Base-by-base conservation (phyloP, 129 eudicot genomes). In the Logfia minima region DNA sequence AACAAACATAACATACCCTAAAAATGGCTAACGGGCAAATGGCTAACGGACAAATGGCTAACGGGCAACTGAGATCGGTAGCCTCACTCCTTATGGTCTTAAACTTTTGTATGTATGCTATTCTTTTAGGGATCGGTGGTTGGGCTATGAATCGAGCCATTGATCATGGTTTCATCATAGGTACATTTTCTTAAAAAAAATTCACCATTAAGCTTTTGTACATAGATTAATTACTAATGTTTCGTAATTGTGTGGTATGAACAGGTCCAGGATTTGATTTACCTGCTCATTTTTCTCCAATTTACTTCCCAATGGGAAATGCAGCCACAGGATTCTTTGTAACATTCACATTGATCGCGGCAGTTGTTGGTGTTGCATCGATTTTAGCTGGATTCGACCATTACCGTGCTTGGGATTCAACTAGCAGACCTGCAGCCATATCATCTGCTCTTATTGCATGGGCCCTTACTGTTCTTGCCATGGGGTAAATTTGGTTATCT, bases 281-380 rank as follows among this genome's bases (percentile, higher is more conserved):
- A 22, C 99, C 97, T 1, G 97, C 97, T 75, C 99, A 94, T 79
- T 94, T 94, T 78, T 94, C 99, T 3, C 99, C 99, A 3, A 89
- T 94, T 67, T 86, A 84, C 77, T 94, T 94, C 82, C 99, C 99
- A 0, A 94, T 94, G 96, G 99, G 99, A 55, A 94, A 94, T 72
- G 97, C 96, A 4, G 96, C 97, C 58, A 94, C 99, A 2, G 99
- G 99, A 58, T 94, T 91, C 86, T 94, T 94, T 34, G 99, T 91
- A 58, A 75, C 84, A 9, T 89, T 89, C 43, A 68, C 99, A 28
- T 66, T 94, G 84, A 83, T 94, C 1, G 96, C 99, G 18, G 99
- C 97, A 13, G 99, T 94, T 21, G 96, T 84, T 66, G 99, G 99
- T 6, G 80, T 92, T 26, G 97, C 96, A 9, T 89, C 97, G 19